Evolutionary conservation across 176 grass and related monocot genomes (phyloP), one percentile per base, ranked within the genome.

Genomic region (Lolium multiflorum): DNA sequence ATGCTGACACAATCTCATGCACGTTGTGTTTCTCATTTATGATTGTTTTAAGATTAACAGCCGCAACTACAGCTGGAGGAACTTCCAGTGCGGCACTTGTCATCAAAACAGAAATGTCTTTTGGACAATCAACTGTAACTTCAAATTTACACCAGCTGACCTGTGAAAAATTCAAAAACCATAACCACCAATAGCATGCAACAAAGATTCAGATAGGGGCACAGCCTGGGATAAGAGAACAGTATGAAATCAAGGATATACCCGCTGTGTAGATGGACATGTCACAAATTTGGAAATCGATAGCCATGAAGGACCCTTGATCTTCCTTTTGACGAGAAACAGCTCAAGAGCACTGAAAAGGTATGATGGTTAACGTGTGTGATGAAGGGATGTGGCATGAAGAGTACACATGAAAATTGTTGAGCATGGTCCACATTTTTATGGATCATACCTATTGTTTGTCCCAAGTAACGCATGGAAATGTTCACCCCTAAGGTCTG

Each of bases 101-200:
- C 81, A 86, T 70, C 64, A 90, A 87, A 86, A 90, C 57, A 84
- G 90, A 88, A 66, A 99, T 90, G 44, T 99, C 90, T 84, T 99
- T 99, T 59, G 94, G 94, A 63, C 76, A 94, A 87, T 96, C 85
- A 77, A 99, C 90, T 68, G 77, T 82, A 82, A 99, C 79, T 84
- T 99, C 97, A 94, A 91, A 94, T 84, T 94, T 99, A 75, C 94
- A 99, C 97, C 97, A 99, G 89, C 97, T 99, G 73, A 94, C 92
- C 97, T 99, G 87, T 90, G 79, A 60, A 81, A 82, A n/a, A 71
- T 13, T 54, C 65, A 84, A 96, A 21, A 90, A 28, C 62, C n/a
- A 37, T 22, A 44, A 52, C 11, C 6, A 15, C 26, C 26, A 83
- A 70, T 74, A 82, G 43, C 25, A 47, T 55, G 11, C 14, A 31